A percentile compares a stretch with the other conserved stretches of the same genome.
Conservation (phyloP, 345 rosid genomes). For the Boechera retrofracta region DNA sequence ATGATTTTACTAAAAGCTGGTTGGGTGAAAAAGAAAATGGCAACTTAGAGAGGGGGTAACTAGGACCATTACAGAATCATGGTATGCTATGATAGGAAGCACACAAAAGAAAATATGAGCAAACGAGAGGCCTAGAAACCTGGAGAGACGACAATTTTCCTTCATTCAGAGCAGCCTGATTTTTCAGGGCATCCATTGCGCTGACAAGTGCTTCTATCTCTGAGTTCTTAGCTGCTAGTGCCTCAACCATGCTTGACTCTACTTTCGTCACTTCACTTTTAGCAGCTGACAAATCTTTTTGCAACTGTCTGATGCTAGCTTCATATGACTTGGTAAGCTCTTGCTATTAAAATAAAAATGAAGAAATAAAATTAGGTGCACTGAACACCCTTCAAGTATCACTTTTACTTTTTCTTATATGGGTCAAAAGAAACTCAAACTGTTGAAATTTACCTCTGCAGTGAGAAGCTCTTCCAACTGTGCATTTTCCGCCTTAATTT, state of each 20-base stretch:
- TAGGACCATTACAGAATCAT: background rate
- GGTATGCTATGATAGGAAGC: slow-evolving; percentile 18
- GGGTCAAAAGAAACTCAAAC: slow-evolving; percentile 22
- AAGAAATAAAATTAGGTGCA: slow-evolving; percentile 35
- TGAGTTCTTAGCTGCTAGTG: slow-evolving; percentile 87
- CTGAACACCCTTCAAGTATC: slow-evolving; percentile 27
- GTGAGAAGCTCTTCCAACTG: slow-evolving; percentile 98
- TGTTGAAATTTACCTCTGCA: slow-evolving; percentile 70
- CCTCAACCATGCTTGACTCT: slow-evolving; percentile 86
- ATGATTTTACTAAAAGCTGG: slow-evolving; percentile 21
- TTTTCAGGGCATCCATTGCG: slow-evolving; percentile 79
- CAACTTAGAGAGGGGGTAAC: slow-evolving; percentile 15
- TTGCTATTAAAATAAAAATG: slow-evolving; percentile 62
- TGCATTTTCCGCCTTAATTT: slow-evolving; percentile 93
- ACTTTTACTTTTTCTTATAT: slow-evolving; percentile 8
- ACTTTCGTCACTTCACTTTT: slow-evolving; percentile 79
- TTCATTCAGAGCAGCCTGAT: slow-evolving; percentile 81
- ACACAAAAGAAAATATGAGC: slow-evolving; percentile 1
- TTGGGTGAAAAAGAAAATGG: background rate
- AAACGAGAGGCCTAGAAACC: slow-evolving; percentile 54
- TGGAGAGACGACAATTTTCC: slow-evolving; percentile 92
- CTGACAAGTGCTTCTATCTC: slow-evolving; percentile 86
- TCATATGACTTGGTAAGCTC: slow-evolving; percentile 92
- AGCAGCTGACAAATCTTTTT: slow-evolving; percentile 74
- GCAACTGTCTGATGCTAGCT: slow-evolving; percentile 83